Base-by-base conservation (phyloP, 169 alveolate genomes). In the Toxoplasma gondii region DNA sequence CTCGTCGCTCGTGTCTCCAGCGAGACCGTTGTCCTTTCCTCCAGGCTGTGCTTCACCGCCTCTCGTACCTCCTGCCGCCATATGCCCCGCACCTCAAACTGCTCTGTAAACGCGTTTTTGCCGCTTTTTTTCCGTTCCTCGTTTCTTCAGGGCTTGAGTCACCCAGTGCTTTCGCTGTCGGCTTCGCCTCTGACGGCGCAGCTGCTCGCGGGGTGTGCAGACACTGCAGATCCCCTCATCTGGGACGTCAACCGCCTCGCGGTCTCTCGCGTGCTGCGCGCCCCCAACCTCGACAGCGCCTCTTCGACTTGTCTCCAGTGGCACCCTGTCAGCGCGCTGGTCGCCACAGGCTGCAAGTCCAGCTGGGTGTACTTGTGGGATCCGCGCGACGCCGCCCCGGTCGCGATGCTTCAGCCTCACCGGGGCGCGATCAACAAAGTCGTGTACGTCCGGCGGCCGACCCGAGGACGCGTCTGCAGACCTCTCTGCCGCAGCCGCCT, bases 311-410 rank as follows among this genome's bases (percentile, higher is more conserved):
- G 98, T 74, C 88, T 97, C 78, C 97, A 97, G 91, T 97, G 98
- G 98, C 98, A 97, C 91, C 98, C 98, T 10, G 83, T 94, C 83
- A 96, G 95, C 91, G 95, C 97, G 41, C 94, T 97, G 36, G 95
- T 97, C 88, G 98, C 98, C 81, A 97, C 98, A 27, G 98, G 98
- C 54, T 96, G 97, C 88, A 96, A 96, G 93, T 96, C 97, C 58
- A 96, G 97, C 91, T 97, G 97, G 88, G 94, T 97, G n/a, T 97
- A 97, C 45, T 94, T 97, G 24, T 97, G 98, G 98, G 98, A 97
- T 70, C 97, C 98, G 36, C 81, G 97, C 69, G 95, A 97, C 29
- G 95, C 96, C n/a, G 86, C 88, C 44, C 98, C 98, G 39, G 96
- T 97, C 38, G 97, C 98, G 34, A 95, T 98, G 80, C 95, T 97